Base-by-base conservation (phyloP, 371 early-diverging fungal genomes). In the Apophysomyces ossiformis region DNA sequence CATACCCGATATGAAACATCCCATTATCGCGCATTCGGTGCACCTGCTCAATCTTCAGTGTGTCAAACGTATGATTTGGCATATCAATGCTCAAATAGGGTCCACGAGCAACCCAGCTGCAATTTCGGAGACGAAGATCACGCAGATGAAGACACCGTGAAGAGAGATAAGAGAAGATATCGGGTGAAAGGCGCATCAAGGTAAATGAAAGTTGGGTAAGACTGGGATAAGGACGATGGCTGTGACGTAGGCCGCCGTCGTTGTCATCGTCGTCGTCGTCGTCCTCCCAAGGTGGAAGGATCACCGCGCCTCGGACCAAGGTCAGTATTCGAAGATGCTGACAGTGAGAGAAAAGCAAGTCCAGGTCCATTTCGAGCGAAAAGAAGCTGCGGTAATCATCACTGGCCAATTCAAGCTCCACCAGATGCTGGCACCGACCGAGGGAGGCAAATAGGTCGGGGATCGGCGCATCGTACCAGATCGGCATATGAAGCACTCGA, bases 361-460 rank as follows among this genome's bases (percentile, higher is more conserved):
- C 54, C 1, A 50, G 54, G 21, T 21, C 54, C 7, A 50, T n/a
- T 21, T 50, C 54, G 9, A 16, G 54, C 9, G 54, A 50, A 50
- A 50, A 50, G 21, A 18, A 50, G 21, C 21, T 9, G 7, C 54
- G n/a, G 54, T n/a, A 16, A 21, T 50, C 54, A 18, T 50, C 54
- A 21, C 21, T 50, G 5, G 54, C 54, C 4, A 50, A 26, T 21
- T 50, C 54, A 50, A 50, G 54, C 21, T 50, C 54, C 54, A 50
- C 54, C 54, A 50, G 21, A 21, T 50, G n/a, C 9, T 26, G n/a
- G 21, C 54, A 50, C n/a, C 21, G 18, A 9, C 54, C 54, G 9
- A 50, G 16, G 21, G 54, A 16, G 5, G 5, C 21, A 21, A 50
- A 4, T 32, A 50, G 2, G 21, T 50, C 54, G 9, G 21, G 21